Base-by-base conservation (phyloP, 208 protist genomes). In the Acanthamoeba healyi region DNA sequence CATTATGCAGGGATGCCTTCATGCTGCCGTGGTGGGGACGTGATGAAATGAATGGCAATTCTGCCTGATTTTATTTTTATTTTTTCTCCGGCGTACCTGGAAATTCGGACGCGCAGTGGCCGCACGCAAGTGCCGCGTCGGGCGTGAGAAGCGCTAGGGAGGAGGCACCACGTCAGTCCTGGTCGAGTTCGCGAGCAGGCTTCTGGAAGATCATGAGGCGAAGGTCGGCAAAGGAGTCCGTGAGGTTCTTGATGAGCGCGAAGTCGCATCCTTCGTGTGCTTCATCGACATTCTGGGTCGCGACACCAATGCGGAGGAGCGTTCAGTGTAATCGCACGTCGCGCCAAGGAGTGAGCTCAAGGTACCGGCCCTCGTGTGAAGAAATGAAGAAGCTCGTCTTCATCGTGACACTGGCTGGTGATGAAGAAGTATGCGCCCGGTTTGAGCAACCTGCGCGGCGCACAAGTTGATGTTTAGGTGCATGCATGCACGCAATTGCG, bases 391-490 rank as follows among this genome's bases (percentile, higher is more conserved):
- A 84, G 26, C 44, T 84, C 74, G 24, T 84, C 74, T 46, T 54
- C 44, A 26, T 84, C 74, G 29, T 84, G 74, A 54, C 74, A 84
- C 44, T 44, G 44, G 44, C 74, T 84, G 14, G 74, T 84, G 15
- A 84, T 84, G 44, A 84, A 84, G 44, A 84, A 84, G 74, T 42
- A 84, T 9, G 10, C 44, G 26, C 74, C 74, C 29, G 74, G 74
- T 29, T 84, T 84, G 26, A 84, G 74, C 36, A 84, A 17, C 26
- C 74, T 84, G n/a, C n/a, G n/a, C n/a, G n/a, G n/a, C n/a, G n/a
- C n/a, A n/a, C n/a, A n/a, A n/a, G 44, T 84, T 54, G 44, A 42
- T 26, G 24, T 84, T 32, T n/a, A n/a, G n/a, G n/a, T n/a, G n/a
- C n/a, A n/a, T n/a, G n/a, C n/a, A n/a, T n/a, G n/a, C n/a, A n/a